Base-by-base conservation (phyloP, 768 basidiomycete genomes). In the Psilocybe sp. region DNA sequence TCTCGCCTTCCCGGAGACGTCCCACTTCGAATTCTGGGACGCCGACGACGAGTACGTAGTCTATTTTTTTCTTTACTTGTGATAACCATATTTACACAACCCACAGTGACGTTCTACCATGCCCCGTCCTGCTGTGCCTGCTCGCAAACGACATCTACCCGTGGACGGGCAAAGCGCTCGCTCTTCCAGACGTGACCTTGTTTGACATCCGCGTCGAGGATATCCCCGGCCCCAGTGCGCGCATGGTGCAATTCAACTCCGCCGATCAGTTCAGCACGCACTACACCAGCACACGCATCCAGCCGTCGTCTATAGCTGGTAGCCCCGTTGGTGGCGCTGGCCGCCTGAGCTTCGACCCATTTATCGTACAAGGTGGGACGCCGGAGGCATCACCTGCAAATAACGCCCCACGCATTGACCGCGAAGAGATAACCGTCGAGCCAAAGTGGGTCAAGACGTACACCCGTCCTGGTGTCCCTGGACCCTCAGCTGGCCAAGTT, bases 11-110 rank as follows among this genome's bases (percentile, higher is more conserved):
- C 59, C 62, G 12, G 47, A 62, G 41, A 53, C 63, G 1, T 60
- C 65, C 13, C 66, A 71, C 53, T 67, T 61, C 46, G 70, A 68
- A 49, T 57, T 66, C 14, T 71, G 70, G 70, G 70, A 71, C 51
- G 60, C 65, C 55, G 53, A 41, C 18, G 69, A 71, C 52, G 52
- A 64, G 65, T 69, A 43, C 31, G 69, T 64, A 12, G 14, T 48
- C 28, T 47, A 35, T 46, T 49, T 38, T 32, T 52, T 23, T 50
- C n/a, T 42, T 12, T 47, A 16, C 34, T 44, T 49, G 23, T 15
- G 46, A n/a, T 46, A 37, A 40, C 47, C 52, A 35, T 42, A 13
- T 31, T 48, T 44, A 42, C 44, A 69, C 67, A 35, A 53, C 49
- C 3, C 55, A 57, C 47, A 48, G 67, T 23, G 58, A 18, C 28